These are phyloP conservation scores for Aphanocladium album DNA, from an alignment of 2,329 filamentous ascomycete species.

Conservation along the genomic window DNA sequence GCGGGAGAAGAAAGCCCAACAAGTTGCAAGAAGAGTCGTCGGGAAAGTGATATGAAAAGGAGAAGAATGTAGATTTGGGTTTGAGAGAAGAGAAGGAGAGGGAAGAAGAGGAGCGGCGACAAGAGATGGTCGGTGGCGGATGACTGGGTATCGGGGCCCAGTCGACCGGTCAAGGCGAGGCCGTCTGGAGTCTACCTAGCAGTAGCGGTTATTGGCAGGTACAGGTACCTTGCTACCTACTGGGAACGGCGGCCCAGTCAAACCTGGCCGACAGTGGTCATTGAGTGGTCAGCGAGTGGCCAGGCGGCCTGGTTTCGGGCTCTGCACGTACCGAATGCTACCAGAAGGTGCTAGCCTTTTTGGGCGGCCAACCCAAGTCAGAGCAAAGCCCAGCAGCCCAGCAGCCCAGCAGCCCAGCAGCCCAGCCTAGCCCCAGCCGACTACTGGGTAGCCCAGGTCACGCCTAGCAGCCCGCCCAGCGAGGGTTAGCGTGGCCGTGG, in stretches of 20 bases:
- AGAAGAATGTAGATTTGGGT: background rate
- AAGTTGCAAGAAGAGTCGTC: background rate
- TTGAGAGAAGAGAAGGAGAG: background rate
- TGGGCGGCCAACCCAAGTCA: too few relatives aligned
- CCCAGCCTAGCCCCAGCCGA: too few relatives aligned
- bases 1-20: background rate
- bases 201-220: background rate
- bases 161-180: background rate
- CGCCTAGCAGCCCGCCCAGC: too few relatives aligned
- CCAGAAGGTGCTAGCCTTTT: background rate
- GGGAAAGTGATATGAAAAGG: constrained; percentile 5
- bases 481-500: too few relatives aligned
- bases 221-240: background rate
- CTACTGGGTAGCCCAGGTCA: too few relatives aligned
- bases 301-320: background rate
- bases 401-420: too few relatives aligned
- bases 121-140: background rate
- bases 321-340: background rate
- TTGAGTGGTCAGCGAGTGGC: background rate
- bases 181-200: too few relatives aligned
- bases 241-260: too few relatives aligned
- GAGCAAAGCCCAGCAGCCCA: too few relatives aligned
- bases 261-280: too few relatives aligned
- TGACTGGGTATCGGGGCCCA: background rate
- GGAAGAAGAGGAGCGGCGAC: constrained; percentile 3